Base-by-base conservation (phyloP, 495 filamentous ascomycete species). In the Penicillium coffeae region DNA sequence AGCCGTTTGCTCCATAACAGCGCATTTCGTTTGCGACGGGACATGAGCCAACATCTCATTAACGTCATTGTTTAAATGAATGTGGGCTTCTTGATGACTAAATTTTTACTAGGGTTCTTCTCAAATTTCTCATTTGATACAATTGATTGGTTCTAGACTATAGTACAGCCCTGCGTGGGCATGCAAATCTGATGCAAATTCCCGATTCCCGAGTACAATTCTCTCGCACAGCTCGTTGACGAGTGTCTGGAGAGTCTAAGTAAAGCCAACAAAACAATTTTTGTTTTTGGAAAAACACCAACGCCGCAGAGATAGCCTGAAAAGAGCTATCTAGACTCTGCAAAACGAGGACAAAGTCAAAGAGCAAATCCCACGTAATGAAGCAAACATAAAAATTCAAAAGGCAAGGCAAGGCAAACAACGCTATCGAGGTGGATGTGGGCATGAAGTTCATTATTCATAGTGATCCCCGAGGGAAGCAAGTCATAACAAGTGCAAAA, bases 401-500 rank as follows among this genome's bases (percentile, higher is more conserved):
- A 51, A 27, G 21, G 38, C 34, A 46, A 49, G 49, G 45, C 43
- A 48, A 45, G 21, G 22, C 22, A 50, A 41, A 37, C 37, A 38
- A 33, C 4, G n/a, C n/a, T n/a, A 30, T 30, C 25, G 25, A 4
- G 12, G 16, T 19, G 30, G 25, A 10, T 21, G 27, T 21, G 32
- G 14, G 22, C 48, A 52, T 56, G 35, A 60, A 49, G 53, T 58
- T 65, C 65, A 64, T 70, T 53, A 67, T 51, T 69, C 66, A 47
- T 71, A 49, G 55, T 50, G 34, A 34, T 55, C 48, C 44, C 46
- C 30, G 38, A 38, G 22, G 47, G 48, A 54, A 41, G 47, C 38
- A 51, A 38, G 25, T 65, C 55, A 54, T 59, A 55, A 58, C 42
- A 55, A 47, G 49, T 46, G 44, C 45, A 47, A 16, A 52, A 43